Evolutionary conservation across 2,329 filamentous ascomycete genomes (phyloP).

Genomic region (Phoma sp.): DNA sequence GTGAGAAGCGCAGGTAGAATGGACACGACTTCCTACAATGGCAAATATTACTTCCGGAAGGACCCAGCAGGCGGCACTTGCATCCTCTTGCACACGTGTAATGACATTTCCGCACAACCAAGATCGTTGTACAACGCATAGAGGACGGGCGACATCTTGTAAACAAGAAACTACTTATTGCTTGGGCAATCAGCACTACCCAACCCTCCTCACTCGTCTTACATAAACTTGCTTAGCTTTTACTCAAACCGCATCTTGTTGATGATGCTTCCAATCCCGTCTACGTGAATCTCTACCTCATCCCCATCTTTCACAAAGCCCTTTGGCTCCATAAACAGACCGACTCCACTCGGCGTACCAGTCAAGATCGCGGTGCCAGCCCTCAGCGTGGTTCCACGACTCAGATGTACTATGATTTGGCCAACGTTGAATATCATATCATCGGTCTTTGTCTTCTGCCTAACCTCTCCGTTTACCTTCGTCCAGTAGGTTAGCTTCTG

Average conservation of each 20-base stretch:
- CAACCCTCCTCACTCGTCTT: too few relatives aligned
- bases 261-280: constrained; percentile 44
- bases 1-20: too few relatives aligned
- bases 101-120: too few relatives aligned
- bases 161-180: too few relatives aligned
- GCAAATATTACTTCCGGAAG: too few relatives aligned
- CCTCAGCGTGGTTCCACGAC: constrained; percentile 54
- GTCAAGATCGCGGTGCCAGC: constrained; percentile 58
- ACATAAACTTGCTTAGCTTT: background rate
- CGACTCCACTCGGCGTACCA: constrained; percentile 54
- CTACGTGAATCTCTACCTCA: constrained; percentile 42
- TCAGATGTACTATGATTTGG: constrained; percentile 53
- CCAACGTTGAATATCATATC: constrained; percentile 57
- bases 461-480: constrained; percentile 52
- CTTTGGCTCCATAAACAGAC: constrained; percentile 47
- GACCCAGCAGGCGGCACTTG: too few relatives aligned
- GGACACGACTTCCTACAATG: too few relatives aligned
- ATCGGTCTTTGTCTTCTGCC: constrained; percentile 51
- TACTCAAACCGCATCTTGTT: constrained; percentile 45
- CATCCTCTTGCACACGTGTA: too few relatives aligned
- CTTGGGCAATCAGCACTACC: too few relatives aligned
- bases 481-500: constrained; percentile 45
- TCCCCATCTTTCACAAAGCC: constrained; percentile 45
- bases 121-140: too few relatives aligned
- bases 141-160: too few relatives aligned